Conservation (phyloP, 2,329 filamentous ascomycete species). For the Pyricularia pennisetigena region DNA sequence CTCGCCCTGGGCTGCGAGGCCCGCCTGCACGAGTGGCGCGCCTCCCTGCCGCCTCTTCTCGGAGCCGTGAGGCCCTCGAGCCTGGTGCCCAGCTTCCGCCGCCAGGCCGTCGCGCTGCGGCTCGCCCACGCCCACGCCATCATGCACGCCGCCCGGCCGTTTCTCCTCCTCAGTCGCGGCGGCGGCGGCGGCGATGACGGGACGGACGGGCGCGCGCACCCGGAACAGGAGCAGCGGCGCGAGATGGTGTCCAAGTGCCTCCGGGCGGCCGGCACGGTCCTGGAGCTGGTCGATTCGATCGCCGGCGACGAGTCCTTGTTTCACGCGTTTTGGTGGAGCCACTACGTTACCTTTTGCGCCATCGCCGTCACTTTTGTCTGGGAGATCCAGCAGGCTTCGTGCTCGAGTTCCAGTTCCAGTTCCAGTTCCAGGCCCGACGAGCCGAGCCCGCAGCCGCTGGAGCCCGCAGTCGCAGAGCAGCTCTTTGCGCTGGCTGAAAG, state of each 20-base stretch:
- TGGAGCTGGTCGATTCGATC: constrained; percentile 31
- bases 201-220: constrained; percentile 7
- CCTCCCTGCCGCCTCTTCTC: constrained; percentile 29
- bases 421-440: background rate
- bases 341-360: constrained; percentile 42
- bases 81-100: constrained; percentile 32
- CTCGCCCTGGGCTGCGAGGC: constrained; percentile 26
- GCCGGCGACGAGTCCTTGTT: constrained; percentile 28
- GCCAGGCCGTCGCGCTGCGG: constrained; percentile 41
- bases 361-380: constrained; percentile 44
- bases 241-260: constrained; percentile 33
- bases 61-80: constrained; percentile 31
- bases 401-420: background rate
- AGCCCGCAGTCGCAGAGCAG: constrained; percentile 7
- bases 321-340: constrained; percentile 41
- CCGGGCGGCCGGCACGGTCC: constrained; percentile 31
- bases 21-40: constrained; percentile 28
- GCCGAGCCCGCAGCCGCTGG: background rate
- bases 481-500: constrained; percentile 31
- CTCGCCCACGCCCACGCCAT: constrained; percentile 45
- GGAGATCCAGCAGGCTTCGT: constrained; percentile 32
- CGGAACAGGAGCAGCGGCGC: constrained; percentile 12
- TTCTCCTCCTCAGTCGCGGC: constrained; percentile 29
- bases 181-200: background rate
- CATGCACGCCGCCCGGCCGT: constrained; percentile 44